Conservation (phyloP, 495 filamentous ascomycete genomes). For the Xylaria cubensis region DNA sequence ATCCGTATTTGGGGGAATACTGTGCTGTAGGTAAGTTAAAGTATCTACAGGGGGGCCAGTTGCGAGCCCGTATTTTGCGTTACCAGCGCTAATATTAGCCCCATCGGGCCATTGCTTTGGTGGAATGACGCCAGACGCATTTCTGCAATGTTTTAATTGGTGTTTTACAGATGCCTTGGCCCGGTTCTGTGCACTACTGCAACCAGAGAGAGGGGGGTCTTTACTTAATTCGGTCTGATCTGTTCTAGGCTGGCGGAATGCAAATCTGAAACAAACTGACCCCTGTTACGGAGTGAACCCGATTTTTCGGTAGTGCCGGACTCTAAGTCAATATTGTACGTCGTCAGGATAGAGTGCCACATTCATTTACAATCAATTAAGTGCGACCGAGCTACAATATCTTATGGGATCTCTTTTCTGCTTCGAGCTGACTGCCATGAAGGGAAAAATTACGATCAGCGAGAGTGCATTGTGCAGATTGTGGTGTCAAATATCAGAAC, state of each 20-base stretch:
- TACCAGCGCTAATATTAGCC: conserved; percentile 5
- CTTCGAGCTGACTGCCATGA: not conserved
- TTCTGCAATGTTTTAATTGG: conserved; percentile 12
- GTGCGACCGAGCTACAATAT: not conserved
- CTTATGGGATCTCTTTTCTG: not conserved
- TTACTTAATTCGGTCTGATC: not conserved
- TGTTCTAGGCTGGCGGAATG: not conserved
- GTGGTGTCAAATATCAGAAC: not conserved
- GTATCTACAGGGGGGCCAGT: not conserved
- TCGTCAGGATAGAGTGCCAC: not conserved
- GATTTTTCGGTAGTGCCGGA: conserved; percentile 16
- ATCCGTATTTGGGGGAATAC: not conserved
- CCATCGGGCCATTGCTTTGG: conserved; percentile 1
- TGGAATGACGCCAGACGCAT: conserved; percentile 9
- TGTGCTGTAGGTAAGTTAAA: not conserved
- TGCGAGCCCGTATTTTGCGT: not conserved
- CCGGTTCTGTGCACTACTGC: not conserved
- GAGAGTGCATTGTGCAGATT: not conserved
- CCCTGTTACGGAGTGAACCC: not conserved
- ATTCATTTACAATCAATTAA: not conserved
- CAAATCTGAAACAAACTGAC: conserved; percentile 12
- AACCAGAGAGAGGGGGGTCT: not conserved
- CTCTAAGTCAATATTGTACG: not conserved
- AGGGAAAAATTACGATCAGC: not conserved
- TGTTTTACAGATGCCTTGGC: not conserved